Conservation (phyloP, 2,329 filamentous ascomycete species). For the Cordyceps farinosa region DNA sequence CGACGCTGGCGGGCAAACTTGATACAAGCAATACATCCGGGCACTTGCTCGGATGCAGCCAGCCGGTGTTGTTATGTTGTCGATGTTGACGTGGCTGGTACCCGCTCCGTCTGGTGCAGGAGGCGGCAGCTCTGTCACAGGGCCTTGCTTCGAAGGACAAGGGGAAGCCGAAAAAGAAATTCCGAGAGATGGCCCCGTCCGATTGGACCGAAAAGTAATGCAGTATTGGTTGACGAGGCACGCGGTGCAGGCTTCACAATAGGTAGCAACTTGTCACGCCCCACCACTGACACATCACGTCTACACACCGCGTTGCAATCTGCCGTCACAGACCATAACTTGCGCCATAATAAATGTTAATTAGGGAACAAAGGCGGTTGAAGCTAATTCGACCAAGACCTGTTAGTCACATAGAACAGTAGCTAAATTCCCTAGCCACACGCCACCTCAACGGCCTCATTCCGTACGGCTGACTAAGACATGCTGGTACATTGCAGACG, state of each 20-base stretch:
- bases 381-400: too few relatives aligned
- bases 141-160: background rate
- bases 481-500: background rate
- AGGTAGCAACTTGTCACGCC: background rate
- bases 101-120: background rate
- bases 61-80: background rate
- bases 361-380: background rate
- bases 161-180: slow-evolving; percentile 7
- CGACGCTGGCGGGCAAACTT: slow-evolving; percentile 2
- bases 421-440: too few relatives aligned
- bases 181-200: background rate
- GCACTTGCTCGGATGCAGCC: background rate
- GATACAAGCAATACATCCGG: slow-evolving; percentile 5
- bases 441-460: background rate
- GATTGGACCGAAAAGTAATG: background rate
- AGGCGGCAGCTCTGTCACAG: background rate
- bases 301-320: background rate
- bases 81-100: background rate
- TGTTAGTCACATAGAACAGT: too few relatives aligned
- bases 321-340: background rate
- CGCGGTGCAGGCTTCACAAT: background rate
- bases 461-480: slow-evolving; percentile 8
- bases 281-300: background rate
- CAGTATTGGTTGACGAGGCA: background rate
- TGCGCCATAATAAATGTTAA: background rate